phyloP scores from a whole-genome alignment of 176 grass and related monocot species.

The Phragmites australis region DNA sequence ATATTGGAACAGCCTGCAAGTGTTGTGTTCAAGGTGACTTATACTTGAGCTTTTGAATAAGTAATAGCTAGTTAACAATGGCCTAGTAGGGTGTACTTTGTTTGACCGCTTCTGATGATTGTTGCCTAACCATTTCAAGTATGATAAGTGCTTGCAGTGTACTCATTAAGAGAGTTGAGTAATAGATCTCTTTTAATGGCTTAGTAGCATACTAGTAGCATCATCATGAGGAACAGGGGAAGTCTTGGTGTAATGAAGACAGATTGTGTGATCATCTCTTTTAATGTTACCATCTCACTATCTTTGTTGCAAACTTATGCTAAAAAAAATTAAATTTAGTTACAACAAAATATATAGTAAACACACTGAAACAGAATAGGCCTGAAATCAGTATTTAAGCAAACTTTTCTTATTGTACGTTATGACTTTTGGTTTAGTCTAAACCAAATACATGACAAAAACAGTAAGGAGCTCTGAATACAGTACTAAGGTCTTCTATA shows the following conservation, averaged over 20 bases:
- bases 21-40: slow-evolving; percentile 29
- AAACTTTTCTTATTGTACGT: background rate
- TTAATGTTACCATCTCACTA: background rate
- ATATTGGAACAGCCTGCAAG: background rate
- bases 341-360: background rate
- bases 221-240: background rate
- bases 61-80: slow-evolving; percentile 12
- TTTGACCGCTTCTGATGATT: slow-evolving; percentile 15
- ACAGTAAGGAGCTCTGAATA: background rate
- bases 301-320: too few relatives aligned
- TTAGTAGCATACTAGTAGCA: too few relatives aligned
- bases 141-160: slow-evolving; percentile 29
- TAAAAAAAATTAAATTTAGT: background rate
- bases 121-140: slow-evolving; percentile 22
- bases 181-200: too few relatives aligned
- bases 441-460: background rate
- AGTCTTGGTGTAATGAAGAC: slow-evolving; percentile 6
- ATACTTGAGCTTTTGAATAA: background rate
- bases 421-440: background rate
- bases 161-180: background rate
- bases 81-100: background rate
- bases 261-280: slow-evolving; percentile 12
- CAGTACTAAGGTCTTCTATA: background rate
- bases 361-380: background rate
- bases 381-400: background rate